These are phyloP conservation scores for Trematosphaeria pertusa DNA, from an alignment of 2,329 filamentous ascomycete species.

Conservation along the genomic window DNA sequence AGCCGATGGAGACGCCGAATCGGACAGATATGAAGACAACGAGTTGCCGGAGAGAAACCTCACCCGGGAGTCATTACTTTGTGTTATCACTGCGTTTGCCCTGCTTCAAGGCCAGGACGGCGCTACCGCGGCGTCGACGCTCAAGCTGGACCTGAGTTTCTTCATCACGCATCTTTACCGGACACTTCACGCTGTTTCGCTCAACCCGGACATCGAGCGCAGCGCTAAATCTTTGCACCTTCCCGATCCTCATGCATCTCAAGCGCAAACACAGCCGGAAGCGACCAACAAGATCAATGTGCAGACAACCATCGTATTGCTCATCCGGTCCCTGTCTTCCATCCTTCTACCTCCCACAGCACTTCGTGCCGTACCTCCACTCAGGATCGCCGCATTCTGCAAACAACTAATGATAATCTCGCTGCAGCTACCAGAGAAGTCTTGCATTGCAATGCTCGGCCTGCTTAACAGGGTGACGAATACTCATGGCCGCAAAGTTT, in stretches of 20 bases:
- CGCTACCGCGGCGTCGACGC: slow-evolving; percentile 77
- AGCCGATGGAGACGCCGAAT: slow-evolving; percentile 55
- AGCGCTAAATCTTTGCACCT: slow-evolving; percentile 76
- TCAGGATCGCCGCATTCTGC: slow-evolving; percentile 87
- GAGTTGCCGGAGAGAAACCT: slow-evolving; percentile 65
- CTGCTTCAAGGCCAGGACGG: slow-evolving; percentile 93
- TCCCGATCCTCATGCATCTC: slow-evolving; percentile 65
- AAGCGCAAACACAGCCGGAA: slow-evolving; percentile 45
- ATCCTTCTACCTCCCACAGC: slow-evolving; percentile 79
- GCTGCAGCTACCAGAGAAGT: slow-evolving; percentile 91
- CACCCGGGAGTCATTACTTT: slow-evolving; percentile 87
- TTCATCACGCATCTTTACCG: slow-evolving; percentile 95
- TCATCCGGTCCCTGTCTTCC: slow-evolving; percentile 84
- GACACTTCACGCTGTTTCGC: slow-evolving; percentile 77
- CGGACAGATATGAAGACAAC: slow-evolving; percentile 61
- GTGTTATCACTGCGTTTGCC: slow-evolving; percentile 96
- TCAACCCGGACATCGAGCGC: slow-evolving; percentile 87
- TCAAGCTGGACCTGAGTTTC: slow-evolving; percentile 91
- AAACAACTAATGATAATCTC: slow-evolving; percentile 87
- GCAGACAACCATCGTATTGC: slow-evolving; percentile 90
- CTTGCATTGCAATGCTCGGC: slow-evolving; percentile 77
- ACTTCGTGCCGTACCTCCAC: slow-evolving; percentile 76
- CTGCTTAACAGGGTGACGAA: slow-evolving; percentile 80
- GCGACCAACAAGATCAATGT: slow-evolving; percentile 82
- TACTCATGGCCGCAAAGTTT: slow-evolving; percentile 81